Base-by-base conservation (phyloP, 208 protist genomes). In the Leishmania amazonensis region DNA sequence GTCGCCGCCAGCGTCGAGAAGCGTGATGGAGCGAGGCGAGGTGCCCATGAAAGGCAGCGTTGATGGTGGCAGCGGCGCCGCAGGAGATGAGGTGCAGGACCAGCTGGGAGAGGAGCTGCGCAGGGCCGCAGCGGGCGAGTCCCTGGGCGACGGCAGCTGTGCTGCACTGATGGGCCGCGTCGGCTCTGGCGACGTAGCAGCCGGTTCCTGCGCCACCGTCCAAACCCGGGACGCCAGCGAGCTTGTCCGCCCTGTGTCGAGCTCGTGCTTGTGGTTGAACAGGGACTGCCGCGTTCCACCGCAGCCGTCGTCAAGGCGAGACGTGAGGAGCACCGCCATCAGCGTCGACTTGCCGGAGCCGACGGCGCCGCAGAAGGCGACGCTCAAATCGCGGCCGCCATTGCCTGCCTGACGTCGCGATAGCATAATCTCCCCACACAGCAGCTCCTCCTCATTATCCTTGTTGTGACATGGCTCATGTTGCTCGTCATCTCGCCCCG, bases 251-350 rank as follows among this genome's bases (percentile, higher is more conserved):
- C 98, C 98, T 13, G 89, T 94, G 58, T 97, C 87, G 17, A 99
- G 83, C 84, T 99, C 98, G 85, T 99, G 99, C 75, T 98, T 97
- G 95, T 99, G 99, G 78, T 94, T 97, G 85, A 99, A 99, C 21
- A 99, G 86, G 0, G 85, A 79, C 71, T 97, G 92, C 24, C 96
- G 88, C 17, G 87, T 91, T 77, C 88, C 89, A 17, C 96, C 96
- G 67, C 82, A 71, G 62, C 94, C 95, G 81, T 98, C 89, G 78
- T 98, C 96, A 1, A 97, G 88, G 51, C 79, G 78, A 19, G 87
- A 85, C 51, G 82, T 93, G 60, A 97, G 88, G 4, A 97, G 81
- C 42, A 95, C 91, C 47, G 87, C 88, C 81, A 97, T 94, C 42
- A 98, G 82, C 2, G 95, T 98, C 11, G 94, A 97, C 83, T 98